Conservation (phyloP, 352 stramenopile species). For the Globisporangium polare region DNA sequence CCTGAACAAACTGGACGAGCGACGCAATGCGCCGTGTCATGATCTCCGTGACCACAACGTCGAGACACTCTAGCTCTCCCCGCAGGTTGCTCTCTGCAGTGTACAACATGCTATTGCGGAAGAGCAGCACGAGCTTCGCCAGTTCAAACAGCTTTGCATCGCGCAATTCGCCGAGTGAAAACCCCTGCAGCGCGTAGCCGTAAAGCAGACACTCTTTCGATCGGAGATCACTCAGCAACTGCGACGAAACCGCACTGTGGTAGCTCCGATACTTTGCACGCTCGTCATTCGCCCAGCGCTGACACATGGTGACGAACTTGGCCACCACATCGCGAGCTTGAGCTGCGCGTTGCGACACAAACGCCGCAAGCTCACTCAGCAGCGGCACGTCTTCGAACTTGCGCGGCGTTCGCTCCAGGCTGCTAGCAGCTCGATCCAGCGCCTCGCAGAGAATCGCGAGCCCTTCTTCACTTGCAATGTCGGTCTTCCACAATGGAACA, state of each 20-base stretch:
- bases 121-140: conserved; percentile 43
- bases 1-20: conserved; percentile 17
- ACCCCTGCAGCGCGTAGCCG: conserved; percentile 34
- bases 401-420: background rate
- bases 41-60: conserved; percentile 20
- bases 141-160: conserved; percentile 20
- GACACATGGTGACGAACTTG: conserved; percentile 6
- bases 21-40: conserved; percentile 25
- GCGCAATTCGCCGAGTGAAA: conserved; percentile 10
- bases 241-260: background rate
- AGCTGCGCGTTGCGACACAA: background rate
- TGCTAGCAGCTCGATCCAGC: background rate
- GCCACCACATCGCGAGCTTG: background rate
- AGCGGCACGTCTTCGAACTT: conserved; percentile 7
- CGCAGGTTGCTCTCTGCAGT: background rate
- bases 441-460: conserved; percentile 19
- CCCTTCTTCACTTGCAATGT: conserved; percentile 21
- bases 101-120: conserved; percentile 25
- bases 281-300: background rate
- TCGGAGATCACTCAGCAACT: conserved; percentile 21
- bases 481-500: conserved; percentile 31
- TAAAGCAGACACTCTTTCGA: conserved; percentile 42
- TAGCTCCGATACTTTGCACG: background rate
- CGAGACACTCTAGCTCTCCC: background rate
- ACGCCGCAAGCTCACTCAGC: background rate